phyloP scores from a whole-genome alignment of 192 early-diverging fungal species.

The Gigaspora rosea region DNA sequence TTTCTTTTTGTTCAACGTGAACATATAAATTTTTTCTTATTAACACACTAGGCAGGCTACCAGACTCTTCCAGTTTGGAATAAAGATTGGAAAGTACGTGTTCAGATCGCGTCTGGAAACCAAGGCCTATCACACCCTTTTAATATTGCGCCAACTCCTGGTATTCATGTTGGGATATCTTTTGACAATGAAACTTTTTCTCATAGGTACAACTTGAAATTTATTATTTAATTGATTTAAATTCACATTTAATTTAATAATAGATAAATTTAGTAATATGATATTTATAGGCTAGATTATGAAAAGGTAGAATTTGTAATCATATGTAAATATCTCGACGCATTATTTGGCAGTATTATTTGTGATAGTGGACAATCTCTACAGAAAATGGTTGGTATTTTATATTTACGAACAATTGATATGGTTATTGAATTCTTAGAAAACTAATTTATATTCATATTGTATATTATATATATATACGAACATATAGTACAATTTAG shows the following conservation, averaged over 20 bases:
- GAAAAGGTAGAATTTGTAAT: not conserved
- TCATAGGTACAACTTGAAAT: not conserved
- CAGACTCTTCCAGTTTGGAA: not conserved
- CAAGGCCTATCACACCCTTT: not conserved
- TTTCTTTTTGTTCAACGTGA: not conserved
- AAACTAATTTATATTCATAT: not conserved
- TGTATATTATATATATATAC: not conserved
- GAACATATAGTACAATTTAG: not conserved
- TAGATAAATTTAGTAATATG: not conserved
- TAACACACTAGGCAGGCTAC: not conserved
- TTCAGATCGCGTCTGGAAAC: conserved; percentile 6
- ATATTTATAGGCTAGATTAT: not conserved
- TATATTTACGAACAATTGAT: not conserved
- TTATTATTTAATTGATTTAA: not conserved
- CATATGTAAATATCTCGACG: conserved; percentile 3
- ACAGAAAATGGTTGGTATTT: not conserved
- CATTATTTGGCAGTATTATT: not conserved
- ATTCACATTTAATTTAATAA: too few species aligned
- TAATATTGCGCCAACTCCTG: not conserved
- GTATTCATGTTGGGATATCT: conserved; percentile 20
- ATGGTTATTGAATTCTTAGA: too few species aligned
- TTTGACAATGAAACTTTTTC: not conserved
- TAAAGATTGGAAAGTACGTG: not conserved
- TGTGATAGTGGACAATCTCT: not conserved
- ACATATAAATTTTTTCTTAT: not conserved